Base-by-base conservation (phyloP, 345 rosid species). In the Citrus glauca region DNA sequence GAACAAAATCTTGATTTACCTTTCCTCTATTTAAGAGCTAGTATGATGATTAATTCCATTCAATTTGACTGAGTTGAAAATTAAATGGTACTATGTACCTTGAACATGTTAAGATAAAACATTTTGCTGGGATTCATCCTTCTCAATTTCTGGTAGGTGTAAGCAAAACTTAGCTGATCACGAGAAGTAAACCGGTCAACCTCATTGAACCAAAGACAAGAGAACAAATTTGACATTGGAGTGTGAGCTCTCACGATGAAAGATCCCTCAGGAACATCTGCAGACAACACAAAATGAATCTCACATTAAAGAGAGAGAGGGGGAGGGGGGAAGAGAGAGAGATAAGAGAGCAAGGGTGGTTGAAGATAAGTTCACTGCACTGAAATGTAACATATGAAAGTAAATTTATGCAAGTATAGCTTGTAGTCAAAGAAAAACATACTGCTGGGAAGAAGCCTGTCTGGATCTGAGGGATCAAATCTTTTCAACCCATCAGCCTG, bases 241-340 rank as follows among this genome's bases (percentile, higher is more conserved):
- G 98, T 94, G 83, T 96, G 99, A 0, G 97, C 99, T 82, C 98
- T 84, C 16, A 94, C 91, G 37, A 96, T 96, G 79, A 96, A 88
- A 67, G 98, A 94, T 16, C 99, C 99, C 86, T 90, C 99, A 20
- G 99, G 99, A 59, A 96, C 99, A 94, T 96, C 99, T 96, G 90
- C 38, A 63, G 40, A 77, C 57, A 80, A 69, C 38, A 73, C 9
- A 72, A 62, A 33, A 60, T 20, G 13, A 20, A 42, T 69, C 53
- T 30, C 60, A 55, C 33, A 28, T 56, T 22, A 27, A 68, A 33
- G 5, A 50, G 73, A 35, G 38, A 6, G 40, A 1, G 38, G 0
- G 40, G 71, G n/a, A 27, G 3, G 1, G 4, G 1, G 57, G 0
- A 42, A 11, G 16, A 30, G 20, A 16, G 66, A 17, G 9, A 30